Evolutionary conservation across 2,329 filamentous ascomycete species (phyloP), one percentile per base, ranked within the genome.

Genomic region (Amauroascus verrucosus): DNA sequence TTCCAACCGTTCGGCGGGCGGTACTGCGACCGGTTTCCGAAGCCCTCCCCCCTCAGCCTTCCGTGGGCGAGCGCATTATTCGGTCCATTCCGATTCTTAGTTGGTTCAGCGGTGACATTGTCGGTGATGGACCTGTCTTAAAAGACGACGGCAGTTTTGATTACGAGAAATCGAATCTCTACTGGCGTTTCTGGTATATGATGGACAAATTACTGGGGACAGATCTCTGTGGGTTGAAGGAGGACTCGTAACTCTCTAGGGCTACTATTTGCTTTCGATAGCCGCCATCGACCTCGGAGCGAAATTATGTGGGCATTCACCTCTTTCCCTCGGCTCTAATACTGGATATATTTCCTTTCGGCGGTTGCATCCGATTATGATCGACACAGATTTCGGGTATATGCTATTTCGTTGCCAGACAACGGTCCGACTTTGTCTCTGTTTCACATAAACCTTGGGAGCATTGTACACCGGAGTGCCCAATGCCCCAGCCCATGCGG

Each of bases 1-100:
- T 88, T 61, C 84, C 83, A 2, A 81, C 78, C 1, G 85, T 85
- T 30, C 79, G 81, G 48, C 78, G 79, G 56, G 79, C 78, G 30
- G 78, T 76, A 61, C 76, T 89, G 38, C 77, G 85, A 33, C 82
- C 85, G 0, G 79, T 84, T 45, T 79, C 85, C 57, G 80, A 86
- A 68, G 85, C 85, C 7, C 75, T 88, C 26, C 77, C 84, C 13
- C 85, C 84, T 2, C 82, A 85, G 60, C 80, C 81, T 47, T 83
- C 82, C 2, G 75, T 81, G 53, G 72, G 77, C 33, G 82, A 86
- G 67, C 77, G 81, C 49, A 64, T 86, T 18, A 69, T 86, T 52
- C 77, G 78, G 59, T 79, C 77, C 51, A 79, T 88, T 38, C 85
- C 85, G 1, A 76, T 88, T 56, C 70, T 88, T 56, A 79, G 78